Conservation (phyloP, 768 basidiomycete genomes). For the Pleurotus platypus region DNA sequence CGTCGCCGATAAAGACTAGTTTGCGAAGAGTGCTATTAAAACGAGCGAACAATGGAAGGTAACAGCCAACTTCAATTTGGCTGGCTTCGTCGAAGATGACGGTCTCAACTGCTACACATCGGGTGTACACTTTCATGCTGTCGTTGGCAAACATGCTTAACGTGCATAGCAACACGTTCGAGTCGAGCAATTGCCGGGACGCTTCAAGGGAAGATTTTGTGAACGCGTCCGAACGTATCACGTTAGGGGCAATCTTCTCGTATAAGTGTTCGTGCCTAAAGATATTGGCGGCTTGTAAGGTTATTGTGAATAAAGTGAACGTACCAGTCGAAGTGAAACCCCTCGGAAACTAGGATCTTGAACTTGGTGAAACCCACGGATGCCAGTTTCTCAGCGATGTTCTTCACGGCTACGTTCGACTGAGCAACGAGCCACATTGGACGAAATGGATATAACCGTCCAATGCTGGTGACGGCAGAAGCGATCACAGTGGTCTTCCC, state of each 20-base stretch:
- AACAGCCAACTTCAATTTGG: conserved; percentile 36
- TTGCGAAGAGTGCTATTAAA: conserved; percentile 35
- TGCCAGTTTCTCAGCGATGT: conserved; percentile 70
- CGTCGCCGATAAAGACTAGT: conserved; percentile 48
- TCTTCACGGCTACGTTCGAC: conserved; percentile 78
- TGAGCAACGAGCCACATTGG: conserved; percentile 69
- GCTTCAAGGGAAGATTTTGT: conserved; percentile 16
- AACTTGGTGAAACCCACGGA: conserved; percentile 43
- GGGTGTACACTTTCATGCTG: conserved; percentile 19
- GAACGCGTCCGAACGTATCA: conserved; percentile 42
- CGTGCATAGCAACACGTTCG: conserved; percentile 63
- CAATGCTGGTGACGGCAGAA: conserved; percentile 33
- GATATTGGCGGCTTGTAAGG: not conserved
- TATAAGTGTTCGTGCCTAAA: conserved; percentile 76
- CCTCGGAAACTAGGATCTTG: conserved; percentile 60
- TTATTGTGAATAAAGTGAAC: conserved; percentile 14
- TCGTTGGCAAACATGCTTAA: conserved; percentile 55
- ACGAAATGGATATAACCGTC: conserved; percentile 15
- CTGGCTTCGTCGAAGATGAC: conserved; percentile 54
- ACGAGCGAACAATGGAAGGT: conserved; percentile 34
- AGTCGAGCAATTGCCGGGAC: conserved; percentile 26
- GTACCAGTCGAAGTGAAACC: conserved; percentile 65
- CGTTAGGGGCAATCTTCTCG: conserved; percentile 36
- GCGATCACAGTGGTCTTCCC: conserved; percentile 66
- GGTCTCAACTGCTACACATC: conserved; percentile 31